A percentile compares a stretch with the other conserved stretches of the same genome.
Conservation (phyloP, 108 stramenopile species). For the Nitzschia inconspicua region DNA sequence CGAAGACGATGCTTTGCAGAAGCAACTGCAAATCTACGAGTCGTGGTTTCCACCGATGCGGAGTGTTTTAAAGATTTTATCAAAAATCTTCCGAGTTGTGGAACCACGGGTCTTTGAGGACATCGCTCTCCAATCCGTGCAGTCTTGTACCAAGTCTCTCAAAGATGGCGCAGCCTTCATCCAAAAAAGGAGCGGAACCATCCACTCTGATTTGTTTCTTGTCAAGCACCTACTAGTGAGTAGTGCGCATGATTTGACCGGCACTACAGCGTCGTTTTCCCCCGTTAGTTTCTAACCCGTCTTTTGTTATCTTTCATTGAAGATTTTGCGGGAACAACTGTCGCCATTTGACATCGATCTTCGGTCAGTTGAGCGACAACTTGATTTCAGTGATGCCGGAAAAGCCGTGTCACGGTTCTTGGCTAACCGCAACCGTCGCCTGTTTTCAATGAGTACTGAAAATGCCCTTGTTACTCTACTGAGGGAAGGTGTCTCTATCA, state of each 20-base stretch:
- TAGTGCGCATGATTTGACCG: not conserved
- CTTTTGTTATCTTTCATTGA: not conserved
- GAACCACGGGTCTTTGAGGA: constrained; percentile 91
- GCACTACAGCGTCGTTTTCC: not conserved
- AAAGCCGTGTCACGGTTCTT: constrained; percentile 83
- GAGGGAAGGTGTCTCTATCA: constrained; percentile 82
- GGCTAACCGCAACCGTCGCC: constrained; percentile 80
- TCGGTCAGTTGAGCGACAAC: constrained; percentile 79
- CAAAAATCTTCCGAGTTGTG: constrained; percentile 91
- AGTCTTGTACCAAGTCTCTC: constrained; percentile 78
- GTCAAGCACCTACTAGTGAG: constrained; percentile 85
- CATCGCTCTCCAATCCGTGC: constrained; percentile 78
- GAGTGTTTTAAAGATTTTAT: constrained; percentile 76
- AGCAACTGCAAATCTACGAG: constrained; percentile 75
- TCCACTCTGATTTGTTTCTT: constrained; percentile 86
- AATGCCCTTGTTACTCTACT: constrained; percentile 85
- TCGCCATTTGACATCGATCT: constrained; percentile 92
- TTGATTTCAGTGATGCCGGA: constrained; percentile 88
- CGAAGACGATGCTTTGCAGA: constrained; percentile 58
- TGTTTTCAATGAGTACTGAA: constrained; percentile 87
- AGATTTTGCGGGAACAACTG: constrained; percentile 91
- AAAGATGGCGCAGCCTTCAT: constrained; percentile 75
- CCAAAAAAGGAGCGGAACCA: constrained; percentile 49
- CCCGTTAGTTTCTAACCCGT: not conserved
- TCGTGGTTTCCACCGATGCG: constrained; percentile 93